Conservation (phyloP, 1,139 yeast genomes). For the Scheffersomyces illinoinensis region DNA sequence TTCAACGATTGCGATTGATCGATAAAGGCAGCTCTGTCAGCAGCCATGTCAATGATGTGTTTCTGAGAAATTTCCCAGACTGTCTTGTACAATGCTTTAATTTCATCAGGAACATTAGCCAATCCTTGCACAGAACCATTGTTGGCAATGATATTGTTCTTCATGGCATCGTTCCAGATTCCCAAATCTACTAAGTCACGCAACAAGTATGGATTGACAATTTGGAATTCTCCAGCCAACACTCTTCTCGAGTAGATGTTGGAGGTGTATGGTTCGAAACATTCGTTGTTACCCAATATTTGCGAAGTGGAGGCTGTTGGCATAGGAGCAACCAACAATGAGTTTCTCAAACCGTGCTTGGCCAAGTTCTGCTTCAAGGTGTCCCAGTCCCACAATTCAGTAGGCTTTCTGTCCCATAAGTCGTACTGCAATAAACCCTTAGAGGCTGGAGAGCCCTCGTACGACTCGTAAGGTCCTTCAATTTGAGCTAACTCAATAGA, state of each 20-base stretch:
- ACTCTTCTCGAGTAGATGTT: slow-evolving; percentile 62
- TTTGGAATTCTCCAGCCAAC: slow-evolving; percentile 61
- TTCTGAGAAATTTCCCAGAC: slow-evolving; percentile 65
- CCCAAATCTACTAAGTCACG: slow-evolving; percentile 57
- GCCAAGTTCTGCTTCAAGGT: slow-evolving; percentile 44
- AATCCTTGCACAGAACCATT: slow-evolving; percentile 59
- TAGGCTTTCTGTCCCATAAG: slow-evolving; percentile 59
- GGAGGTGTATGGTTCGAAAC: slow-evolving; percentile 64
- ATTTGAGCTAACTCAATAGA: slow-evolving; percentile 52
- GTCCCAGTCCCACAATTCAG: slow-evolving; percentile 62
- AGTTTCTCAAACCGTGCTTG: slow-evolving; percentile 54
- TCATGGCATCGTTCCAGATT: slow-evolving; percentile 55
- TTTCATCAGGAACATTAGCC: slow-evolving; percentile 50
- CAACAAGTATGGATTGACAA: slow-evolving; percentile 57
- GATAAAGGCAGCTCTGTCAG: slow-evolving; percentile 60
- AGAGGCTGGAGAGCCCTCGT: slow-evolving; percentile 60
- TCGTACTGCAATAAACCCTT: slow-evolving; percentile 58
- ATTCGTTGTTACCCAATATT: slow-evolving; percentile 60
- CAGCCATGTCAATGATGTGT: slow-evolving; percentile 58
- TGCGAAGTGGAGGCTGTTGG: slow-evolving; percentile 68
- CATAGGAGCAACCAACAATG: slow-evolving; percentile 65
- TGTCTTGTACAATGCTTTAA: slow-evolving; percentile 55
- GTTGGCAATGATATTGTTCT: slow-evolving; percentile 50
- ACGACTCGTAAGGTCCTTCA: slow-evolving; percentile 51
- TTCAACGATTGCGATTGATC: slow-evolving; percentile 65